Evolutionary conservation across 1,139 yeast genomes (phyloP), one percentile per base, ranked within the genome.

Genomic region (Yamadazyma pseudoaaseri): DNA sequence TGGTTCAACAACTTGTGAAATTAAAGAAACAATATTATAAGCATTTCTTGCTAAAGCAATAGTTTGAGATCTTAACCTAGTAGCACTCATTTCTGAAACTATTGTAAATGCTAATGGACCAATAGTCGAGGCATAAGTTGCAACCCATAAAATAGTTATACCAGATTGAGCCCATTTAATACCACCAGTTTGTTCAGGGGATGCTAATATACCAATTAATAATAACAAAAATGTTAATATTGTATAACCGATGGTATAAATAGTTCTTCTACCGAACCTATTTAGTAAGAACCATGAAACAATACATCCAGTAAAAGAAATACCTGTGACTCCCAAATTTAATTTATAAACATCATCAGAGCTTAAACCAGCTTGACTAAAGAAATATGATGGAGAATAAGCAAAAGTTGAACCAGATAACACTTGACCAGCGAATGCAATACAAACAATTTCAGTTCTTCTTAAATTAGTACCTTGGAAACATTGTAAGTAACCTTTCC

Each of bases 181-280:
- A 1, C 44, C 42, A 12, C 41, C 33, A 7, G 39, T 30, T 35
- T 47, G 54, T 6, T 43, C 43, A n/a, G 56, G 54, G 15, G 44
- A 37, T 31, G 73, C 73, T 41, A 70, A 59, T 17, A 67, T 62
- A 32, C 68, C 71, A 32, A 36, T 47, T 70, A 64, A 56, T n/a
- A 66, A 74, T 68, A 76, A 70, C 23, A 55, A 51, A 3, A 56
- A 44, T 3, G 42, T 29, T 9, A 57, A 40, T 12, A 43, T 35
- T 5, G 38, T 20, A 9, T 44, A 35, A 15, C 70, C 69, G 8
- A 46, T 38, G 6, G 47, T 36, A 27, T 53, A 55, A 29, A 55
- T 52, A n/a, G 47, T 34, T 40, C 58, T 42, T 43, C 60, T 47
- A 5, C 60, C 60, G 29, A 48, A 49, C 8, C 37, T 39, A 6